These are phyloP conservation scores for Starmerella sirachaensis DNA, from an alignment of 805 yeast species.

Conservation along the genomic window DNA sequence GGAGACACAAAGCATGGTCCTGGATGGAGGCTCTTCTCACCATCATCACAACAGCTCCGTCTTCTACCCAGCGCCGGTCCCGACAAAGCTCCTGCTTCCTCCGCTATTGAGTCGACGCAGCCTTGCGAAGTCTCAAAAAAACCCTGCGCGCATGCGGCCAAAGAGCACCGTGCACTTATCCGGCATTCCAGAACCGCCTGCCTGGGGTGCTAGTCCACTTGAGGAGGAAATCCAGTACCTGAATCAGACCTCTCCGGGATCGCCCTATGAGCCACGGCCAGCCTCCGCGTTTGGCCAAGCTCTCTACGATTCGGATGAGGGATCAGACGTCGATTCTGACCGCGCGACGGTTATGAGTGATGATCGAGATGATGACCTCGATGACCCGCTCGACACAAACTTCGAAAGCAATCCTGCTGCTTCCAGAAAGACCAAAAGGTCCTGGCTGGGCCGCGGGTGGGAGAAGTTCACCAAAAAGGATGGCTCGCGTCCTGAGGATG, in stretches of 20 bases:
- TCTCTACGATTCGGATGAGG: slow-evolving; percentile 5
- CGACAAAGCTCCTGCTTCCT: slow-evolving; percentile 27
- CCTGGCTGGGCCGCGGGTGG: slow-evolving; percentile 4
- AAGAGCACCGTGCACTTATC: slow-evolving; percentile 3
- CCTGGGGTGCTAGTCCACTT: slow-evolving; percentile 22
- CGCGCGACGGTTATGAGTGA: slow-evolving; percentile 25
- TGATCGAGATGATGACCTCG: slow-evolving; percentile 22
- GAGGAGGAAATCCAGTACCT: slow-evolving; percentile 11
- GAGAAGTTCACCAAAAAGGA: slow-evolving; percentile 11
- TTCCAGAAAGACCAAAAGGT: slow-evolving; percentile 4
- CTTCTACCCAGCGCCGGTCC: slow-evolving; percentile 30
- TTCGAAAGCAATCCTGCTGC: slow-evolving; percentile 11
- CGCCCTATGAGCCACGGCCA: background rate
- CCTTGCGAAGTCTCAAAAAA: background rate
- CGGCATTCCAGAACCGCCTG: slow-evolving; percentile 15
- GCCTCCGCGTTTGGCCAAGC: slow-evolving; percentile 1
- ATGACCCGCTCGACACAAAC: slow-evolving; percentile 7
- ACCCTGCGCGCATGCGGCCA: slow-evolving; percentile 3
- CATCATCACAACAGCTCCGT: background rate
- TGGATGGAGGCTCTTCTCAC: too few species aligned
- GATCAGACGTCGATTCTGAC: slow-evolving; percentile 22
- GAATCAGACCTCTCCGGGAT: background rate
- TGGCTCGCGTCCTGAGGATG: slow-evolving; percentile 8
- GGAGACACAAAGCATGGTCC: background rate
- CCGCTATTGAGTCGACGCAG: slow-evolving; percentile 24